phyloP scores from a whole-genome alignment of 192 early-diverging fungal species.

The Dimargaris cristalligena region DNA sequence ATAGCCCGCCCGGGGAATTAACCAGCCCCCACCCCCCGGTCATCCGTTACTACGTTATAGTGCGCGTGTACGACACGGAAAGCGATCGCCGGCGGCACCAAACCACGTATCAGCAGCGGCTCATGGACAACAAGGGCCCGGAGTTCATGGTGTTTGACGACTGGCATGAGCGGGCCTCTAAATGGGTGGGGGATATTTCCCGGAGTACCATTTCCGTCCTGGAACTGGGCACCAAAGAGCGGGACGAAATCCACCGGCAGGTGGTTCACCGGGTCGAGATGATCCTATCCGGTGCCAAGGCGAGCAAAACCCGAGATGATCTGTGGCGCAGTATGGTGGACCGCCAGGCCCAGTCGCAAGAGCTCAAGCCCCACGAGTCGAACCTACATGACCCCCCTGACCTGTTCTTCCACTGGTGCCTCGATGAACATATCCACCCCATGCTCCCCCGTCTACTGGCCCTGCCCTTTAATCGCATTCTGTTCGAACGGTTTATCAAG shows the following conservation, averaged over 20 bases:
- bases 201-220: background rate
- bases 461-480: background rate
- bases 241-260: background rate
- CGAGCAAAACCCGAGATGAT: background rate
- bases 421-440: conserved; percentile 3
- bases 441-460: background rate
- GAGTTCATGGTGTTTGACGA: conserved; percentile 3
- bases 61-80: conserved; percentile 9
- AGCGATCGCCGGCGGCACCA: conserved; percentile 7
- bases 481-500: background rate
- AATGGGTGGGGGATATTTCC: background rate
- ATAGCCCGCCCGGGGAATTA: background rate
- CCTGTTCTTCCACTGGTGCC: conserved; percentile 1
- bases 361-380: background rate
- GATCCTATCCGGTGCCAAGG: background rate
- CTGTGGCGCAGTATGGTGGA: background rate
- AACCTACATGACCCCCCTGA: background rate
- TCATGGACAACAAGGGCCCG: background rate
- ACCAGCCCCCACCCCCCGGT: background rate
- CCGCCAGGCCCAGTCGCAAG: background rate
- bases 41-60: conserved; percentile 7
- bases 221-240: background rate
- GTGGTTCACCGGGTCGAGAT: background rate
- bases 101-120: background rate
- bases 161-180: conserved; percentile 2